Evolutionary conservation across 192 early-diverging fungal genomes (phyloP).

Genomic region (Coemansia aciculifera): DNA sequence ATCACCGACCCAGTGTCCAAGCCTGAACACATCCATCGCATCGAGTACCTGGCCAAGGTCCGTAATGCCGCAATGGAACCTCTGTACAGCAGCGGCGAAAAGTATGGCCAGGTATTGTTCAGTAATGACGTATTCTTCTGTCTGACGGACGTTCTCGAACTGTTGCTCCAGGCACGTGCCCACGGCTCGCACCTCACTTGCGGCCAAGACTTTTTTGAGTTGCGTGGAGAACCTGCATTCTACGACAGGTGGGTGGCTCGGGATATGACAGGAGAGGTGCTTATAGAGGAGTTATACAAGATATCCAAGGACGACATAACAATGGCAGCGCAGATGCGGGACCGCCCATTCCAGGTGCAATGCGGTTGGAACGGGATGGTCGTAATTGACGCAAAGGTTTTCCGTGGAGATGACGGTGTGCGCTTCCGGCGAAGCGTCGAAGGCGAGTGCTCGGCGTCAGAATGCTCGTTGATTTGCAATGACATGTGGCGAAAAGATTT

Average conservation of each 20-base stretch:
- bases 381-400: conserved; percentile 39
- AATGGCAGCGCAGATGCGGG: conserved; percentile 13
- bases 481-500: conserved; percentile 45
- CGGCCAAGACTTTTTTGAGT: conserved; percentile 44
- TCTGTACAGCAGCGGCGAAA: conserved; percentile 8
- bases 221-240: conserved; percentile 27
- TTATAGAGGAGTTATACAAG: conserved; percentile 24
- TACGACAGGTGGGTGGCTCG: conserved; percentile 57
- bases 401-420: conserved; percentile 14
- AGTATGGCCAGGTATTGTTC: conserved; percentile 41
- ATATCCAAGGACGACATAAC: conserved; percentile 30
- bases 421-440: conserved; percentile 24
- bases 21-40: conserved; percentile 7
- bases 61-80: conserved; percentile 54
- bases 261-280: conserved; percentile 43
- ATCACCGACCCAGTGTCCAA: conserved; percentile 6
- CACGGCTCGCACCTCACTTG: conserved; percentile 54
- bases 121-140: conserved; percentile 55
- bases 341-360: conserved; percentile 4
- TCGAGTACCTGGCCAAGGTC: conserved; percentile 47
- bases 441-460: conserved; percentile 53
- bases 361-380: conserved; percentile 58
- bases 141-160: conserved; percentile 50
- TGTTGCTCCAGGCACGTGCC: conserved; percentile 43
- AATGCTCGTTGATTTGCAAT: conserved; percentile 55